Percentiles rank a stretch among this genome's conserved stretches.
Conservation (phyloP, 345 rosid species). For the Odontarrhena argentea region DNA sequence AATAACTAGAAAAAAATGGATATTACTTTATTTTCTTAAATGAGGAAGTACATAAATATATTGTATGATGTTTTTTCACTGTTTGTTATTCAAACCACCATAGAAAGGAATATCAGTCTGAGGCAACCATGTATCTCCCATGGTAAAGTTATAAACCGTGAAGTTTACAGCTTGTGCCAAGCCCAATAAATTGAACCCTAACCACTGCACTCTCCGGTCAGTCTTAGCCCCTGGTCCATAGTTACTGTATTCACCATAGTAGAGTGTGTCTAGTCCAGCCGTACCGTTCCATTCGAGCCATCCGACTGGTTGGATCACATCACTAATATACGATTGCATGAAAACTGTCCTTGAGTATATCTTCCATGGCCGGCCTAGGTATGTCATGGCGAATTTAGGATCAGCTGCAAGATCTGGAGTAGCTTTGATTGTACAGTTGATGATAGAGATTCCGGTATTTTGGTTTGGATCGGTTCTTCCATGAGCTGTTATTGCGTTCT, state of each 20-base stretch:
- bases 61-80: background rate
- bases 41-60: background rate
- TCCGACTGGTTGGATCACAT: constrained; percentile 51
- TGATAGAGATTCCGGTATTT: constrained; percentile 67
- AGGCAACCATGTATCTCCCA: constrained; percentile 71
- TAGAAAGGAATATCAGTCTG: constrained; percentile 56
- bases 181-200: constrained; percentile 56
- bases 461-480: constrained; percentile 63
- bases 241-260: constrained; percentile 62
- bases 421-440: constrained; percentile 55
- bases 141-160: constrained; percentile 64
- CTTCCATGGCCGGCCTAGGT: constrained; percentile 70
- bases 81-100: constrained; percentile 43
- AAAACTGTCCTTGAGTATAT: constrained; percentile 57
- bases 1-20: constrained; percentile 13
- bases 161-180: constrained; percentile 57
- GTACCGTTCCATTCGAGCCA: constrained; percentile 78
- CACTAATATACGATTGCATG: constrained; percentile 63
- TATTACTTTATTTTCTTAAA: constrained; percentile 4
- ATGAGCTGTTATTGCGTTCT: constrained; percentile 66
- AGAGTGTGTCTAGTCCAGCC: constrained; percentile 55
- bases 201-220: constrained; percentile 61
- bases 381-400: constrained; percentile 42
- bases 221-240: constrained; percentile 65
- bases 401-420: constrained; percentile 60